Percentiles rank a stretch among this genome's conserved stretches.
phyloP scores from a whole-genome alignment of 2,329 filamentous ascomycete genomes.

The Claviceps maximensis region DNA sequence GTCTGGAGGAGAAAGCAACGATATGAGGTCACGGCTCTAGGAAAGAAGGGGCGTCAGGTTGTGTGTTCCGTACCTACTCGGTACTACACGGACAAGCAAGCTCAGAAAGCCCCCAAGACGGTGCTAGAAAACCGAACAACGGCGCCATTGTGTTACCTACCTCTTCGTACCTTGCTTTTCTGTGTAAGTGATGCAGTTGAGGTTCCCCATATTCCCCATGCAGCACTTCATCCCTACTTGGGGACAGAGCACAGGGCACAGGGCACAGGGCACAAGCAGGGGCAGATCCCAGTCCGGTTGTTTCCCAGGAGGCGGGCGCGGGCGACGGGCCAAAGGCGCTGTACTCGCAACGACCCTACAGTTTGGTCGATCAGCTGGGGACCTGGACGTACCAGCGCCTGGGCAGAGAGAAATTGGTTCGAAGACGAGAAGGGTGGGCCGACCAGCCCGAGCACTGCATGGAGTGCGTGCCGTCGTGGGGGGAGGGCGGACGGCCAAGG shows the following conservation, averaged over 20 bases:
- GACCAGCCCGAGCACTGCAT: background rate
- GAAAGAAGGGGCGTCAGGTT: background rate
- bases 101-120: background rate
- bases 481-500: background rate
- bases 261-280: background rate
- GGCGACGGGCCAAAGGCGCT: background rate
- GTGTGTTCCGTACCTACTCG: background rate
- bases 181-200: background rate
- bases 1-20: background rate
- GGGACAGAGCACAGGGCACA: background rate
- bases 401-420: background rate
- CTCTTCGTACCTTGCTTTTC: background rate
- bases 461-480: background rate
- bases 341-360: conserved; percentile 2
- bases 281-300: background rate
- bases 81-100: background rate
- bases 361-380: background rate
- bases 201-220: background rate
- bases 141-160: background rate
- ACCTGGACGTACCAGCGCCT: background rate
- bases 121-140: background rate
- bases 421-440: background rate
- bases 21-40: background rate
- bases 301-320: background rate
- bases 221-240: background rate